Percentiles rank a stretch among this genome's conserved stretches.
Evolutionary conservation across 2,329 filamentous ascomycete genomes (phyloP).

Genomic region (Verticillium albo-atrum): DNA sequence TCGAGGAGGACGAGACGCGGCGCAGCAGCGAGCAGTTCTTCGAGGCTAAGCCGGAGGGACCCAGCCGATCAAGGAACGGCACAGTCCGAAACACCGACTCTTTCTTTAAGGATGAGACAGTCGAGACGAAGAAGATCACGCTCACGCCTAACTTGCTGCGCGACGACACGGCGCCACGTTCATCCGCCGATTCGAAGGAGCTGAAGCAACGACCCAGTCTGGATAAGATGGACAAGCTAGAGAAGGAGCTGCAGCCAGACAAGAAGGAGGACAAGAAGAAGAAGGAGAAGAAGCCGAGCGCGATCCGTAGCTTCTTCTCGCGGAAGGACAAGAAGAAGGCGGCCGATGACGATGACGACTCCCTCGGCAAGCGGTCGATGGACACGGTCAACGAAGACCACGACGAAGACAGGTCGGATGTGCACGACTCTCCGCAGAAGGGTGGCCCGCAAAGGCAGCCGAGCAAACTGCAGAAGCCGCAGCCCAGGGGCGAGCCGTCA

Average conservation of each 20-base stretch:
- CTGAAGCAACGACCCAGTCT: conserved; percentile 60
- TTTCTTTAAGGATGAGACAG: conserved; percentile 94
- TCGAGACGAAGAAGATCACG: conserved; percentile 95
- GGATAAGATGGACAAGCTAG: conserved; percentile 65
- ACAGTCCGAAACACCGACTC: conserved; percentile 90
- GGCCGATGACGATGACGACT: conserved; percentile 55
- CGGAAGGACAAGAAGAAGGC: conserved; percentile 57
- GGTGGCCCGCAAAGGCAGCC: conserved; percentile 47
- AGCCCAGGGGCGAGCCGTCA: conserved; percentile 44
- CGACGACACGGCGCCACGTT: conserved; percentile 58
- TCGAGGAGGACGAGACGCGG: conserved; percentile 27
- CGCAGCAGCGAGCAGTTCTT: conserved; percentile 65
- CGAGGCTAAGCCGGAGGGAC: conserved; percentile 45
- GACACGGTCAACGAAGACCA: conserved; percentile 47
- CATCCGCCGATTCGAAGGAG: conserved; percentile 53
- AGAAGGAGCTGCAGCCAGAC: conserved; percentile 53
- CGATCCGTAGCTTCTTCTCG: conserved; percentile 57
- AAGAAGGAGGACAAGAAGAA: conserved; percentile 72
- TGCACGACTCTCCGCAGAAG: conserved; percentile 43
- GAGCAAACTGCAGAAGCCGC: conserved; percentile 69
- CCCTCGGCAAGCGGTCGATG: conserved; percentile 57
- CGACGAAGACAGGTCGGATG: conserved; percentile 37
- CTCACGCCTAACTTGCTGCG: conserved; percentile 88
- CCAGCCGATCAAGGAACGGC: conserved; percentile 71
- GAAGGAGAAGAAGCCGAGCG: conserved; percentile 59